These are phyloP conservation scores for Tricholoma bakamatsutake DNA, from an alignment of 768 basidiomycete species.

Conservation along the genomic window DNA sequence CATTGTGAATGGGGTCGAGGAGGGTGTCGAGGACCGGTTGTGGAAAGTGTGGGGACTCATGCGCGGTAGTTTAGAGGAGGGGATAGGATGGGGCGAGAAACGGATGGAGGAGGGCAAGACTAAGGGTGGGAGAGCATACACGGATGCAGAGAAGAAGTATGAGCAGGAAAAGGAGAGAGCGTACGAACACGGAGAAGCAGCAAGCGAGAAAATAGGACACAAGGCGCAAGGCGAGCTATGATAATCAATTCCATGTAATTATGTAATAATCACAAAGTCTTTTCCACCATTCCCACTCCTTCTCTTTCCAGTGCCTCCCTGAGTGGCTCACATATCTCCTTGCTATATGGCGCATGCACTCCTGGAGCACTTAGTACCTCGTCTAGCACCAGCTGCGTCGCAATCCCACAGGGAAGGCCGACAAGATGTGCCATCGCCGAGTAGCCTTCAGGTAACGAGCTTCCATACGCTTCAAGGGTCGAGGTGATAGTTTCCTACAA, in stretches of 20 bases:
- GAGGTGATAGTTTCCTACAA: slow-evolving; percentile 79
- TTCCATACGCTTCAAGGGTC: slow-evolving; percentile 86
- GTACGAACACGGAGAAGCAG: slow-evolving; percentile 17
- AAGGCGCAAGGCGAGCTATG: slow-evolving; percentile 36
- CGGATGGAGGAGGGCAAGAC: slow-evolving; percentile 15
- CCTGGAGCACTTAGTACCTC: slow-evolving; percentile 75
- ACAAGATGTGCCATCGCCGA: slow-evolving; percentile 92
- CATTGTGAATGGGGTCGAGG: slow-evolving; percentile 59
- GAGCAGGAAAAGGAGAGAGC: slow-evolving; percentile 20
- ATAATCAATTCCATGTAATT: neutral
- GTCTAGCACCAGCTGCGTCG: slow-evolving; percentile 86
- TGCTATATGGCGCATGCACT: slow-evolving; percentile 81
- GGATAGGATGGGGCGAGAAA: slow-evolving; percentile 17
- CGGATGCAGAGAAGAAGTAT: slow-evolving; percentile 13
- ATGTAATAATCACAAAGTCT: slow-evolving; percentile 41
- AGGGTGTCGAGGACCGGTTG: slow-evolving; percentile 75
- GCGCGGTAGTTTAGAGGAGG: slow-evolving; percentile 30
- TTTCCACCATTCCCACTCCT: slow-evolving; percentile 70
- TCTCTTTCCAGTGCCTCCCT: slow-evolving; percentile 62
- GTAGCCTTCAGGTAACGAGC: slow-evolving; percentile 50
- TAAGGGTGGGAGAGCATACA: slow-evolving; percentile 18
- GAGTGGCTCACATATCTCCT: slow-evolving; percentile 77
- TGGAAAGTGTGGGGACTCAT: slow-evolving; percentile 39
- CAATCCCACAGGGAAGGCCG: slow-evolving; percentile 91
- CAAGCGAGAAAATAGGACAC: slow-evolving; percentile 32